Evolutionary conservation across 78 protist genomes (phyloP).

Genomic region (Corallochytrium limacisporum): DNA sequence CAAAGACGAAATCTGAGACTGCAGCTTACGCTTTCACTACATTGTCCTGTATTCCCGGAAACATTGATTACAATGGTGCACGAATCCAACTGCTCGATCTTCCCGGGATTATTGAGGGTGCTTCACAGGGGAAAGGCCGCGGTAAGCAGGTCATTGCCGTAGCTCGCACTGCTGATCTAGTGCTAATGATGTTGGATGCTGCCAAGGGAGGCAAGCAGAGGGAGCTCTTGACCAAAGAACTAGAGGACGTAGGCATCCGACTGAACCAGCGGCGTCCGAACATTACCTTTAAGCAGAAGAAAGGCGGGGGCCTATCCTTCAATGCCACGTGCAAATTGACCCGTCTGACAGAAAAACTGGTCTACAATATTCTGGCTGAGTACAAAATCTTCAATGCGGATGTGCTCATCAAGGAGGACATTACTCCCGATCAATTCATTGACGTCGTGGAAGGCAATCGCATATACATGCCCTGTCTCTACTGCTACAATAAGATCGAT

Average conservation of each 20-base stretch:
- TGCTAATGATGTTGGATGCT: constrained; percentile 91
- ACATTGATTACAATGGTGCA: constrained; percentile 64
- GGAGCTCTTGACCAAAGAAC: constrained; percentile 9
- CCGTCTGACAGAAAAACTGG: background rate
- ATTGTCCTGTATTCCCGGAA: constrained; percentile 95
- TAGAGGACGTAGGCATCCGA: constrained; percentile 94
- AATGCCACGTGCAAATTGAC: background rate
- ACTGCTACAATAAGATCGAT: constrained; percentile 90
- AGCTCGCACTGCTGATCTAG: constrained; percentile 81
- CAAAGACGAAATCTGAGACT: constrained; percentile 66
- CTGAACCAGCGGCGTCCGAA: constrained; percentile 85
- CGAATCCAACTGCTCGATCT: constrained; percentile 69
- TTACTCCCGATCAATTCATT: constrained; percentile 83
- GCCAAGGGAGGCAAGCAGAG: constrained; percentile 43
- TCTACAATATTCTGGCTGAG: background rate
- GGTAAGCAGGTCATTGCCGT: constrained; percentile 70
- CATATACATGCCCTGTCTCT: constrained; percentile 82
- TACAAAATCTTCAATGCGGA: constrained; percentile 20
- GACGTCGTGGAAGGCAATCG: constrained; percentile 92
- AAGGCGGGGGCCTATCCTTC: background rate
- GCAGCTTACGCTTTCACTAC: constrained; percentile 99
- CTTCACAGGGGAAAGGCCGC: constrained; percentile 94
- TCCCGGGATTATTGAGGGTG: constrained; percentile 98
- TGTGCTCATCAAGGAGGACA: background rate
- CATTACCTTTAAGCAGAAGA: constrained; percentile 24